A percentile compares a stretch with the other conserved stretches of the same genome.
These are phyloP conservation scores for Podaxis carcinomalis DNA, from an alignment of 768 basidiomycete genomes.

Conservation along the genomic window DNA sequence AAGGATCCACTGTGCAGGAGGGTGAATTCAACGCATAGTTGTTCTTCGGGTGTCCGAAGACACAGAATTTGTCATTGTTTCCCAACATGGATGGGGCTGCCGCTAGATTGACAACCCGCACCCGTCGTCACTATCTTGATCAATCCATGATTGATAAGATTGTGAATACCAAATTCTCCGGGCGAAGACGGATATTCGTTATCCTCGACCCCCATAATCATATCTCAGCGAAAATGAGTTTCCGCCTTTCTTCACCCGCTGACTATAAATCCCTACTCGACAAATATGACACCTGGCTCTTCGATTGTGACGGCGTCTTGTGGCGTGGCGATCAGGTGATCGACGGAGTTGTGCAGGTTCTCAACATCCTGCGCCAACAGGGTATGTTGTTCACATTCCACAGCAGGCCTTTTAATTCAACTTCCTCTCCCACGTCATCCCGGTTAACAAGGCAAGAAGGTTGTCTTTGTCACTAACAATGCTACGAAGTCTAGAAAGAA, in stretches of 20 bases:
- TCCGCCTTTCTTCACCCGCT: constrained; percentile 33
- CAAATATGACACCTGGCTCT: constrained; percentile 90
- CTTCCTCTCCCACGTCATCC: constrained; percentile 10
- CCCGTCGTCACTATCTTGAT: not conserved
- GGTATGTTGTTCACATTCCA: constrained; percentile 43
- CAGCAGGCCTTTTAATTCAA: constrained; percentile 1
- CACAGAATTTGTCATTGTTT: not conserved
- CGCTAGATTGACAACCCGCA: not conserved
- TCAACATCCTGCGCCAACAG: constrained; percentile 63
- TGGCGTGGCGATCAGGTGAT: constrained; percentile 84
- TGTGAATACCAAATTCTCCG: not conserved
- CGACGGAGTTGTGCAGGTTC: constrained; percentile 73
- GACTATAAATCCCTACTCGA: constrained; percentile 49
- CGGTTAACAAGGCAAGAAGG: constrained; percentile 58
- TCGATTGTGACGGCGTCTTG: constrained; percentile 95
- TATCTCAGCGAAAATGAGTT: constrained; percentile 24
- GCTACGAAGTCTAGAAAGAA: constrained; percentile 86
- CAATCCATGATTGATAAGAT: not conserved
- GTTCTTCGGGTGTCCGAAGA: not conserved
- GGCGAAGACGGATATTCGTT: not conserved
- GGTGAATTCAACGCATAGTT: too few species aligned
- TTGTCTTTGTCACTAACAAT: constrained; percentile 97
- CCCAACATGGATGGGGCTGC: too few species aligned
- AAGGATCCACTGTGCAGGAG: too few species aligned
- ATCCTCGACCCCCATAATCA: not conserved